Percentiles rank a stretch among this genome's conserved stretches.
phyloP scores from a whole-genome alignment of 148 eudicot species.

The Linanthus parryae region DNA sequence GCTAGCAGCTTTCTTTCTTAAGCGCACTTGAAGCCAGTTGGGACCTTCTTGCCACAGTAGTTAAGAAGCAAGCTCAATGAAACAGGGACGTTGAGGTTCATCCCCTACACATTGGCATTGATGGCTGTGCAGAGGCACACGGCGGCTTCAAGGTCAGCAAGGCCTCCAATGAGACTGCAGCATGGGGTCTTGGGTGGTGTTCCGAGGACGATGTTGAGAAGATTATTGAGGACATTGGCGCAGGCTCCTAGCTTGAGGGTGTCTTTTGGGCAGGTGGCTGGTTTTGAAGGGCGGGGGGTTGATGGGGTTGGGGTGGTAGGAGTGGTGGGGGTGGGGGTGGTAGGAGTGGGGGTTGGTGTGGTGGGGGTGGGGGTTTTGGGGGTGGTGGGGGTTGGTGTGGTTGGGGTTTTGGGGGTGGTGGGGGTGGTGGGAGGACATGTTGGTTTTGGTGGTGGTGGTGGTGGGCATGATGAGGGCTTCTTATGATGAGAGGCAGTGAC shows the following conservation, averaged over 20 bases:
- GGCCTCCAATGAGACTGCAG: background rate
- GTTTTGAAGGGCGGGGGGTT: background rate
- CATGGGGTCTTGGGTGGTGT: background rate
- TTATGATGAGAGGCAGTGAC: no score
- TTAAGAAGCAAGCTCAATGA: background rate
- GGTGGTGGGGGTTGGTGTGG: no score
- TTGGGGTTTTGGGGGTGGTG: no score
- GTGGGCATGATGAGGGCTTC: no score
- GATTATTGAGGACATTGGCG: background rate
- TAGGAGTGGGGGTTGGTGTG: no score
- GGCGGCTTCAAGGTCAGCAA: slow-evolving; percentile 1
- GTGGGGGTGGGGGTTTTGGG: no score
- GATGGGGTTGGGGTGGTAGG: no score
- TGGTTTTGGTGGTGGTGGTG: no score
- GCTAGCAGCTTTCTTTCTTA: no score
- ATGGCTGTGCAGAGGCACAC: slow-evolving; percentile 5
- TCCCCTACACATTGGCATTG: background rate
- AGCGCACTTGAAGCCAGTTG: slow-evolving; percentile 3
- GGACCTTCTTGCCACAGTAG: background rate
- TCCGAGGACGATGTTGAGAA: background rate
- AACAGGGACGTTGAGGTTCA: background rate
- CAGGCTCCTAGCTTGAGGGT: background rate
- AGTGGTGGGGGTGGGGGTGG: no score
- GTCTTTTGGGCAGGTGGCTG: slow-evolving; percentile 1
- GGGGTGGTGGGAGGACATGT: no score